phyloP scores from a whole-genome alignment of 768 basidiomycete genomes.

The Suillus subaureus region DNA sequence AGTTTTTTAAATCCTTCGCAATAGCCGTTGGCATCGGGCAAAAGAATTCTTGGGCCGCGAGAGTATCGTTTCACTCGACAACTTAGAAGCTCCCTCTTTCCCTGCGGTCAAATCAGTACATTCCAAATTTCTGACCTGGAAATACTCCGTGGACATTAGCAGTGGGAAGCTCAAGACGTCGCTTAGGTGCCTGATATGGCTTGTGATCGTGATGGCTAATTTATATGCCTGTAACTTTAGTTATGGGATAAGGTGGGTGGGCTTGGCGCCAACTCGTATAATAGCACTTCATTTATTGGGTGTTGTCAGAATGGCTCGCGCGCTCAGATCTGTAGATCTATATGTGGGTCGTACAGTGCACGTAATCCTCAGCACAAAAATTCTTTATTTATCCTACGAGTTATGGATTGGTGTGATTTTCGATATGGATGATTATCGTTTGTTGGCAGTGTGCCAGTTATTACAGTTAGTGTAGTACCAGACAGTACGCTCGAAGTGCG shows the following conservation, averaged over 20 bases:
- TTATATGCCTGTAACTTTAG: too few relatives aligned
- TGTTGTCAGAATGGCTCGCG: not conserved
- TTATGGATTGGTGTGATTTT: not conserved
- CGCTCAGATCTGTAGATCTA: not conserved
- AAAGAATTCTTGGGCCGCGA: slow-evolving; percentile 26
- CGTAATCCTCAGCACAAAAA: not conserved
- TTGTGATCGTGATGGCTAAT: too few relatives aligned
- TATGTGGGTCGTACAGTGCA: too few relatives aligned
- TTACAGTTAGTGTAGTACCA: not conserved
- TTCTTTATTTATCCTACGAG: not conserved
- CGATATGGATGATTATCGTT: not conserved
- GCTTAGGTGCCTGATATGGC: too few relatives aligned
- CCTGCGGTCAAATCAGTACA: not conserved
- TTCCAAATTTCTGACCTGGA: slow-evolving; percentile 10
- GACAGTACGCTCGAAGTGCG: too few relatives aligned
- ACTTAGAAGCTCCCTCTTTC: not conserved
- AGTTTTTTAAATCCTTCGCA: too few relatives aligned
- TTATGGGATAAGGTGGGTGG: too few relatives aligned
- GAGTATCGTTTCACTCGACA: not conserved
- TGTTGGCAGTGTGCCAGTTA: not conserved
- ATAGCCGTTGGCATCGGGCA: too few relatives aligned
- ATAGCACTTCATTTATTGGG: not conserved
- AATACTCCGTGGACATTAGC: slow-evolving; percentile 55
- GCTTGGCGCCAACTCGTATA: too few relatives aligned
- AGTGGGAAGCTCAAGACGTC: slow-evolving; percentile 52